Evolutionary conservation across 768 basidiomycete species (phyloP), one percentile per base, ranked within the genome.

Genomic region (Boletus rubroflammeus): DNA sequence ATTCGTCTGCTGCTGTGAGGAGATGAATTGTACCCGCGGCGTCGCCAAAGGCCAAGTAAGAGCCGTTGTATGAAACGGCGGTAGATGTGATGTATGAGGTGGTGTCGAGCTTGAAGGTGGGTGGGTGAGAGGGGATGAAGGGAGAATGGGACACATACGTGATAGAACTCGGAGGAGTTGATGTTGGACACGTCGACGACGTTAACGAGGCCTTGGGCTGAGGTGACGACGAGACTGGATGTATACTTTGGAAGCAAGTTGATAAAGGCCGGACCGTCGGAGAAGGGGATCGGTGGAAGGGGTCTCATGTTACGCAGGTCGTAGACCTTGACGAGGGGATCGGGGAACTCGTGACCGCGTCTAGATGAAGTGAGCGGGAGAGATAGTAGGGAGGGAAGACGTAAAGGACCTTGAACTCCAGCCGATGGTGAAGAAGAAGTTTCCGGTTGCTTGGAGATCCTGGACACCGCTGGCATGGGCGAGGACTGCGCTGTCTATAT

Each of bases 41-140:
- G 63, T 97, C 94, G 1, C 93, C 95, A 60, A 95, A 93, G 1
- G 92, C 94, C 65, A 98, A 77, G 64, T 93, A 97, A n/a, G 88
- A 84, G 34, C 90, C 93, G 5, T 88, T 88, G 2, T 90, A 85
- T 2, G 93, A 93, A 28, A 97, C 74, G 2, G 94, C 85, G 53
- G 85, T 78, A 31, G 91, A 85, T 6, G 84, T 91, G 50, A 98
- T 69, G 67, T 84, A 93, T 0, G 90, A 85, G 0, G 83, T 63
- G n/a, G 84, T 63, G 58, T 90, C 86, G 45, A 90, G 75, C 88
- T 90, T 57, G 47, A 49, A 41, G 10, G 51, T 34, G 39, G 31
- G 55, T 40, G 34, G 58, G 53, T 47, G 25, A 32, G 21, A 40
- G 48, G 17, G 11, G 7, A 28, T 0, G 3, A 6, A 6, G 17